Evolutionary conservation across 768 basidiomycete species (phyloP), one percentile per base, ranked within the genome.

Genomic region (Mycena haematopus): DNA sequence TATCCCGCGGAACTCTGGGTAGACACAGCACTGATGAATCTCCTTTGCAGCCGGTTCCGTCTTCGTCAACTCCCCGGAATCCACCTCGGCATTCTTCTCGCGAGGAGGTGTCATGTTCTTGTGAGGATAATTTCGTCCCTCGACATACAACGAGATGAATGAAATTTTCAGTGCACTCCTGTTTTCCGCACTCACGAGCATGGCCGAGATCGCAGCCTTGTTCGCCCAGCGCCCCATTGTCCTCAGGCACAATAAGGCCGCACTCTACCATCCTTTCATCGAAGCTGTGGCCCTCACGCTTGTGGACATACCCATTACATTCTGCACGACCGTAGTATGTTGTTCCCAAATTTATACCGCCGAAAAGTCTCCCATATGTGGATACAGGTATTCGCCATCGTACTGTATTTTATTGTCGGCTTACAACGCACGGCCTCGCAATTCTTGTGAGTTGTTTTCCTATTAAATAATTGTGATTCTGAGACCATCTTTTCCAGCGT

Each of bases 81-180:
- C 77, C 6, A 90, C 91, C 1, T 72, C 78, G 17, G 86, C 84
- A 11, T 88, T 84, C 70, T 92, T 89, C 78, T 86, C 88, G 19
- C 84, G 92, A 22, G 91, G 90, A 42, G 87, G 91, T 75, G 80
- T 89, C 21, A 77, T 94, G 21, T 93, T 90, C 82, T 91, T 92
- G 83, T 88, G 72, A 33, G 84, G 75, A 9, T 35, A 4, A 8
- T 35, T 22, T 24, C 22, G 4, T 21, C 19, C 31, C 5, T 9
- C 13, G 11, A 31, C 15, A 38, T 38, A 4, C 29, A 4, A 31
- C 29, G 9, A 31, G 29, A 4, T 31, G 29, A 31, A 31, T 31
- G n/a, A 31, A 5, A 31, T 60, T 52, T 59, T 54, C 54, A 57
- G 87, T 53, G 72, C 87, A 2, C 72, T 89, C 4, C 79, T 90